Base-by-base conservation (phyloP, 345 rosid species). In the Ceriops tagal region DNA sequence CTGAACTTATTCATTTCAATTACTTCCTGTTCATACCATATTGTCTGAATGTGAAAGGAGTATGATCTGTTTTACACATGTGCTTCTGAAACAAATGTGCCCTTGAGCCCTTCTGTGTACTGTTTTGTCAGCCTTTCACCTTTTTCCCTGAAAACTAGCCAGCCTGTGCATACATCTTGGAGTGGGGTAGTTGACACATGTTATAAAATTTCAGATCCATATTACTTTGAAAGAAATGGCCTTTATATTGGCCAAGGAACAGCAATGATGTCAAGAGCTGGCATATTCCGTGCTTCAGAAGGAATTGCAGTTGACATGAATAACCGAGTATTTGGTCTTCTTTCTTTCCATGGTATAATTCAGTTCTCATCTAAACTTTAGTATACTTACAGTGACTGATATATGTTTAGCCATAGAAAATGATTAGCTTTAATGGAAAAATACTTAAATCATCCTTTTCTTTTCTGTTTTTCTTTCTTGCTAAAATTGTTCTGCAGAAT, bases 241-340 rank as follows among this genome's bases (percentile, higher is more conserved):
- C 80, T 95, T 61, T 95, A 90, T 80, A 87, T 95, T 75, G 98
- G 98, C 70, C 93, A 86, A 89, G 99, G 99, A 75, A 87, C 72
- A 67, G 37, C 93, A 68, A 85, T 81, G 88, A 81, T 95, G 86
- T 92, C 99, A 62, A 90, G 98, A 73, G 90, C 98, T 77, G 93
- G 99, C 73, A 83, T 90, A 78, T 95, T 95, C 71, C 98, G 98
- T 62, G 92, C 79, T 76, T 43, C 83, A 43, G 70, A 81, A 73
- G 99, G 99, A 81, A 73, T 92, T 78, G 96, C 96, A 58, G 92
- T 95, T 71, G 91, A 90, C 71, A 86, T 95, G 96, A 85, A 58
- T 61, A 83, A 83, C 75, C 83, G 82, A 71, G 89, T 95, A 65
- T 95, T 87, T 77, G 79, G 72, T 73, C 80, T 95, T 75, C 92